These are phyloP conservation scores for Metschnikowia shivogae DNA, from an alignment of 805 yeast species.

Conservation along the genomic window DNA sequence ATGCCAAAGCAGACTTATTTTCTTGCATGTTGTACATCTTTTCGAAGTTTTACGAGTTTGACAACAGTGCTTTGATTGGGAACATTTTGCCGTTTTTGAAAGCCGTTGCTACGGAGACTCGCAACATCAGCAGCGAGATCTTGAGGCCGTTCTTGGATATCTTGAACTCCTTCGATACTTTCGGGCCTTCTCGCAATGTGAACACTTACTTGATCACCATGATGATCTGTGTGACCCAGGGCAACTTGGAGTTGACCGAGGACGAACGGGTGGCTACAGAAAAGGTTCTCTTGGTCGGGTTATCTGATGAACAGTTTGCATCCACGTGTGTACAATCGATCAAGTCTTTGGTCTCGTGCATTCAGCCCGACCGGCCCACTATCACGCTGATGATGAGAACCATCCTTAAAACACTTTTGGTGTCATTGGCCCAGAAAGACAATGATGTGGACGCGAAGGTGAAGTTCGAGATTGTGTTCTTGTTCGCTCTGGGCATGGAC, in stretches of 20 bases:
- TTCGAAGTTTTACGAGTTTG: conserved; percentile 48
- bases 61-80: conserved; percentile 41
- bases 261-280: conserved; percentile 22
- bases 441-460: conserved; percentile 27
- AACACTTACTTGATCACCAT: conserved; percentile 31
- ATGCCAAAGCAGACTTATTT: conserved; percentile 64
- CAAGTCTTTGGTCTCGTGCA: conserved; percentile 47
- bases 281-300: conserved; percentile 22
- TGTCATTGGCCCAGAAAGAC: conserved; percentile 15
- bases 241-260: conserved; percentile 26
- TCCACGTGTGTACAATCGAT: conserved; percentile 51
- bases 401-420: conserved; percentile 42
- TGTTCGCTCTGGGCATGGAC: conserved; percentile 31
- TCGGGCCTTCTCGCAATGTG: conserved; percentile 6
- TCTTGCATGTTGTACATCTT: conserved; percentile 65
- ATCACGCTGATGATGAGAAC: conserved; percentile 42
- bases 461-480: conserved; percentile 46
- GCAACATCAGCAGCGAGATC: conserved; percentile 16
- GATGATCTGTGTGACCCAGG: conserved; percentile 33
- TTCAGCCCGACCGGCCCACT: conserved; percentile 22
- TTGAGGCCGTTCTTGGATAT: conserved; percentile 23
- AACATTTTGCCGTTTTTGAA: conserved; percentile 44
- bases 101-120: conserved; percentile 25
- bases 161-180: conserved; percentile 3
- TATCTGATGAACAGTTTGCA: conserved; percentile 21